Conservation (phyloP, 176 grass and related monocot species). For the Olyra latifolia region DNA sequence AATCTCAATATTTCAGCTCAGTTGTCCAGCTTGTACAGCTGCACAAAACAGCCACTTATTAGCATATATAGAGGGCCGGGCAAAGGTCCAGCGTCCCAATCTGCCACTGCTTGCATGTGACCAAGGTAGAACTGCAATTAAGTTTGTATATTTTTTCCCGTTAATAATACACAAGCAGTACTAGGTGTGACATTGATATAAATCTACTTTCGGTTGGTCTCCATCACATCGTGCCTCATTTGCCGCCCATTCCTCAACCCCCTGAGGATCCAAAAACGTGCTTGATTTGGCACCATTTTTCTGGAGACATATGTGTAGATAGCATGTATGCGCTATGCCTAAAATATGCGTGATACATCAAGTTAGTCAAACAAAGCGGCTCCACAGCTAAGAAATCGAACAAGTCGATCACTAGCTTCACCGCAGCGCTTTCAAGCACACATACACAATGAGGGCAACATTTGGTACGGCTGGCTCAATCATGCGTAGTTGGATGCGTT, state of each 20-base stretch:
- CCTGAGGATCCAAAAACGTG: conserved; percentile 14
- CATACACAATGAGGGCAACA: not conserved
- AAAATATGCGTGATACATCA: not conserved
- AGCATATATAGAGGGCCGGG: too few species aligned
- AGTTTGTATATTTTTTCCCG: not conserved
- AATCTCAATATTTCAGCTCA: too few species aligned
- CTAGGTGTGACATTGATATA: not conserved
- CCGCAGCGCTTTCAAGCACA: conserved; percentile 14
- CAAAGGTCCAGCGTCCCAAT: too few species aligned
- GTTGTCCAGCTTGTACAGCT: too few species aligned
- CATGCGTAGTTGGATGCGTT: not conserved
- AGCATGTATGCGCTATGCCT: not conserved
- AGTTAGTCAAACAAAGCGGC: conserved; percentile 37
- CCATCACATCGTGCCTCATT: not conserved
- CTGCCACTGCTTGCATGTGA: not conserved
- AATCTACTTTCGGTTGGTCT: not conserved
- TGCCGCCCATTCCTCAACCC: conserved; percentile 10
- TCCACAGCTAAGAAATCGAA: not conserved
- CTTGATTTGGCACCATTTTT: not conserved
- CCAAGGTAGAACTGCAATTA: not conserved
- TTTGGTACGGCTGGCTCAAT: conserved; percentile 4
- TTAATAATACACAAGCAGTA: not conserved
- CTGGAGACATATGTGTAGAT: not conserved
- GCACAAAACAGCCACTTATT: too few species aligned
- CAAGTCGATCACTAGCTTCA: not conserved